phyloP scores from a whole-genome alignment of 768 basidiomycete species.

The Chalciporus piperatus region DNA sequence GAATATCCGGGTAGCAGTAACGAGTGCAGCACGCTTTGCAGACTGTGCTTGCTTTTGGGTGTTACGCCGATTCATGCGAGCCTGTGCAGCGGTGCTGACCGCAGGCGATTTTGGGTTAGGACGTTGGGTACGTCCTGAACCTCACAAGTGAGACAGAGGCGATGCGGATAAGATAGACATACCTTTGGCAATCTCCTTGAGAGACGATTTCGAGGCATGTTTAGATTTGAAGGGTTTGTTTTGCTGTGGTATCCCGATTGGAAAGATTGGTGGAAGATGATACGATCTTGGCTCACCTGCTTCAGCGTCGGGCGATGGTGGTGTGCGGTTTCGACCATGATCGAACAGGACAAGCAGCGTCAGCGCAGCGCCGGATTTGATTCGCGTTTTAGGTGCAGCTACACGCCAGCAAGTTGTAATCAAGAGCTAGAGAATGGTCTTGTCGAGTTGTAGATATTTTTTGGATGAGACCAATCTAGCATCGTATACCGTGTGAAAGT shows the following conservation, averaged over 20 bases:
- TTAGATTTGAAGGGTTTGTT: conserved; percentile 94
- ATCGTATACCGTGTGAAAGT: neutral
- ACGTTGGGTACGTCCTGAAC: conserved; percentile 55
- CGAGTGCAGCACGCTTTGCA: conserved; percentile 63
- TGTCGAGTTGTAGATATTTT: neutral
- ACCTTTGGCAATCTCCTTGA: conserved; percentile 89
- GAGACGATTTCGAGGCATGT: conserved; percentile 79
- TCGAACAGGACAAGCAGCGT: neutral
- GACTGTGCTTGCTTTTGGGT: conserved; percentile 81
- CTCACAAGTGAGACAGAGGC: neutral
- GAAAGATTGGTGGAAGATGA: neutral
- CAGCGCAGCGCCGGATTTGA: neutral
- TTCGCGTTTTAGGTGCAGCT: neutral
- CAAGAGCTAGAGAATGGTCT: neutral
- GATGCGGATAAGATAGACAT: conserved; percentile 1
- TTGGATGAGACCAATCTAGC: neutral
- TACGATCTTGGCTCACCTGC: conserved; percentile 49
- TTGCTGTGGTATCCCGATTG: conserved; percentile 42
- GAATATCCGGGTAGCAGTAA: conserved; percentile 76
- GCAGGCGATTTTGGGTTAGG: conserved; percentile 51
- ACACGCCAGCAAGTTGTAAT: neutral
- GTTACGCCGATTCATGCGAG: conserved; percentile 76
- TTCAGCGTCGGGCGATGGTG: conserved; percentile 85
- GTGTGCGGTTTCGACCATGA: conserved; percentile 40
- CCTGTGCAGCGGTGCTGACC: conserved; percentile 58